These are phyloP conservation scores for Entomortierella beljakovae DNA, from an alignment of 192 early-diverging fungal species.

Conservation along the genomic window DNA sequence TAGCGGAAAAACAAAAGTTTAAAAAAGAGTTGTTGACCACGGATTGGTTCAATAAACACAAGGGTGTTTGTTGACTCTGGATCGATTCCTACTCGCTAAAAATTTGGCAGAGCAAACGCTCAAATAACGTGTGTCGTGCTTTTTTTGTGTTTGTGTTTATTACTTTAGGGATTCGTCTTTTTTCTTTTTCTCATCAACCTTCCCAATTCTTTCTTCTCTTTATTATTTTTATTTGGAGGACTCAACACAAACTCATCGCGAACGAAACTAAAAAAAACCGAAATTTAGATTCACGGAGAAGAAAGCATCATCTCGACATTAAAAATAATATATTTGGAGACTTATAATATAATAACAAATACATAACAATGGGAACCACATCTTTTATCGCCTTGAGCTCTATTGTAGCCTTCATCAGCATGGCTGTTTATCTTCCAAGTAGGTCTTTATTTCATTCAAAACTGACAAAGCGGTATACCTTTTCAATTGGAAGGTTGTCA, in stretches of 20 bases:
- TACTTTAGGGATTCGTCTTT: background rate
- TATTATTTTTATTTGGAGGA: background rate
- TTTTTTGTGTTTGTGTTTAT: background rate
- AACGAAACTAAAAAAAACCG: background rate
- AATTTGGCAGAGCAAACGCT: too few relatives aligned
- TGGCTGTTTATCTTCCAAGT: conserved; percentile 49
- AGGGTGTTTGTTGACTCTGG: background rate
- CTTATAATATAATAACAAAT: too few relatives aligned
- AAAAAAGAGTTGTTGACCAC: background rate
- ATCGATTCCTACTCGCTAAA: background rate
- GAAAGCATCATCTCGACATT: background rate
- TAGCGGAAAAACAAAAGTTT: background rate
- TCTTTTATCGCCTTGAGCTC: conserved; percentile 25
- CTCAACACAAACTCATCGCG: background rate
- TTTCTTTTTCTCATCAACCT: conserved; percentile 5
- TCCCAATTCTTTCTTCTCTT: background rate
- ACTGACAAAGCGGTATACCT: background rate
- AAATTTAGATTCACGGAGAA: background rate
- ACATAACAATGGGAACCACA: conserved; percentile 25
- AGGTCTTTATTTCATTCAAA: background rate
- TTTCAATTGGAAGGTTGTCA: too few relatives aligned
- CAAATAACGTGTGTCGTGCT: background rate
- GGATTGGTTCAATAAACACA: too few relatives aligned
- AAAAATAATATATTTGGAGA: too few relatives aligned
- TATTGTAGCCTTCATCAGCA: conserved; percentile 22